phyloP scores from a whole-genome alignment of 1,284 basidiomycete genomes.

The Termitomyces sp. region DNA sequence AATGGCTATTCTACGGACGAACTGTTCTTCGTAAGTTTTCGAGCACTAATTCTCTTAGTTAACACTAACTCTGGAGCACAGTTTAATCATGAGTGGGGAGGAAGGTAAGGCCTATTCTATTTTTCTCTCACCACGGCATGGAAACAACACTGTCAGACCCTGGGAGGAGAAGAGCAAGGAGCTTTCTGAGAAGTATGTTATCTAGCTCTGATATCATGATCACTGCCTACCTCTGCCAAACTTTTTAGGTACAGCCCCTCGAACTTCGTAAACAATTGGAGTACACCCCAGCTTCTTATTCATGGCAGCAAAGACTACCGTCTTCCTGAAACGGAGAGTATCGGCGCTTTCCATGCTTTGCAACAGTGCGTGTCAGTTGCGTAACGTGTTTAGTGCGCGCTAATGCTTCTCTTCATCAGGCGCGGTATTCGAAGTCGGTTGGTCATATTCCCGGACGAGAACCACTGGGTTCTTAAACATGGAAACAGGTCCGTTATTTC shows the following conservation, averaged over 20 bases:
- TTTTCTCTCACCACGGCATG: not conserved
- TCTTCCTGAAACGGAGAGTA: slow-evolving; percentile 77
- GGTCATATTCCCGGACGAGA: slow-evolving; percentile 89
- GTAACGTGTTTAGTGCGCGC: slow-evolving; percentile 5
- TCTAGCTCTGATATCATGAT: not conserved
- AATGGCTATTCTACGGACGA: slow-evolving; percentile 82
- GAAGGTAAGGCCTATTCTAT: slow-evolving; percentile 28
- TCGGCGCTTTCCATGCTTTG: slow-evolving; percentile 76
- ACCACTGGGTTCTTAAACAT: slow-evolving; percentile 83
- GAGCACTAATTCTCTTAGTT: slow-evolving; percentile 1
- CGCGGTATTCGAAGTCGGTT: slow-evolving; percentile 75
- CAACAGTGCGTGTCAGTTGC: slow-evolving; percentile 56
- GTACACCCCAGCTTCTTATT: slow-evolving; percentile 78
- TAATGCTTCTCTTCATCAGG: slow-evolving; percentile 34
- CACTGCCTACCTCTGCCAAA: not conserved
- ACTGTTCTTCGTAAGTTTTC: slow-evolving; percentile 67
- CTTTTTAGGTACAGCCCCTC: slow-evolving; percentile 58
- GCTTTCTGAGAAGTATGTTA: slow-evolving; percentile 50
- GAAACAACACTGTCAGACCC: slow-evolving; percentile 35
- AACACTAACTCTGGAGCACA: slow-evolving; percentile 23
- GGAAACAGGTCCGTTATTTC: slow-evolving; percentile 56
- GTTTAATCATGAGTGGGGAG: slow-evolving; percentile 84
- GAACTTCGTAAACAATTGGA: slow-evolving; percentile 80
- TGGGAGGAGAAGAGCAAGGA: slow-evolving; percentile 62
- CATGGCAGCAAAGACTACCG: slow-evolving; percentile 87